Evolutionary conservation across 2,329 filamentous ascomycete genomes (phyloP).

Genomic region (Penicillium sp.): DNA sequence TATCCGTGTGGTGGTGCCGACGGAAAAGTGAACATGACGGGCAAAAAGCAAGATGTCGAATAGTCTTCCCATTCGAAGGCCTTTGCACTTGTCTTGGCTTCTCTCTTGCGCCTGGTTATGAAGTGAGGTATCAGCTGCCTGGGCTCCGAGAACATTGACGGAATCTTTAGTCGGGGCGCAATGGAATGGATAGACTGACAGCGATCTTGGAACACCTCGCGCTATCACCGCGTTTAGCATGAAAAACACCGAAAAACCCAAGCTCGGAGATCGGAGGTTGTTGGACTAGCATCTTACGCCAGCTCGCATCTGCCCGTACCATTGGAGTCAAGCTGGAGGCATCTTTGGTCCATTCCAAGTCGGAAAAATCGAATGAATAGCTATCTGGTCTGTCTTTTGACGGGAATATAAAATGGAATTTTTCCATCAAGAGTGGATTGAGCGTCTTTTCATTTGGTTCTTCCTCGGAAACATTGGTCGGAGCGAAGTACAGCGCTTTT

Average conservation of each 20-base stretch:
- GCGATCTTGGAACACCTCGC: neutral
- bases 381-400: neutral
- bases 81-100: neutral
- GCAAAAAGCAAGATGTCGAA: neutral
- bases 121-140: too few species aligned
- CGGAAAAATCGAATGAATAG: neutral
- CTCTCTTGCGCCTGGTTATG: neutral
- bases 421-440: constrained; percentile 11
- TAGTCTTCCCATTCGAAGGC: neutral
- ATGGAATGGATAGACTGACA: neutral
- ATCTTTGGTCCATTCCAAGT: constrained; percentile 1
- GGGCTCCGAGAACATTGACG: neutral
- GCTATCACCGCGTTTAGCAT: too few species aligned
- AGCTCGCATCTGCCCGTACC: constrained; percentile 8
- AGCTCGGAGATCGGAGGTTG: constrained; percentile 9
- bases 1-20: neutral
- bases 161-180: too few species aligned
- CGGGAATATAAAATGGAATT: constrained; percentile 6
- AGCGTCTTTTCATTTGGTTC: neutral
- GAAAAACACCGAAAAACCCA: neutral
- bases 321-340: neutral
- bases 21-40: neutral
- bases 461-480: constrained; percentile 5
- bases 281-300: constrained; percentile 18
- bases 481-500: constrained; percentile 14